Base-by-base conservation (phyloP, 352 stramenopile species). In the Aphanomyces euteiches region DNA sequence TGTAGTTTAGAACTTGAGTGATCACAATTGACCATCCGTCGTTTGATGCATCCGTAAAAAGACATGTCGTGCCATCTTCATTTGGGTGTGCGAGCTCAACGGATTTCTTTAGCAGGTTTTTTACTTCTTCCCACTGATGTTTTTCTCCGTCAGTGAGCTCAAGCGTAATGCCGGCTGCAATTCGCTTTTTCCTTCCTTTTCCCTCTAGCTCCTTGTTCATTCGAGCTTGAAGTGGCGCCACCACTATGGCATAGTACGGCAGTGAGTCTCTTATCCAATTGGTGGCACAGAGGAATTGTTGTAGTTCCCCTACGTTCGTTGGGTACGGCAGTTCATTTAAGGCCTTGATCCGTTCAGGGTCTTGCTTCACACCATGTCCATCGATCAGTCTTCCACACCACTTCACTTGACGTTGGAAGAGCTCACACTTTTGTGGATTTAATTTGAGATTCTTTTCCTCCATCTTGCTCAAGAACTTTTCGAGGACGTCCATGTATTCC, bases 401-500 rank as follows among this genome's bases (percentile, higher is more conserved):
- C 10, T n/a, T n/a, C n/a, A n/a, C n/a, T n/a, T n/a, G n/a, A n/a
- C n/a, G n/a, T n/a, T n/a, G n/a, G 45, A 54, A 83, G 6, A 78
- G 5, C 6, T 56, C 60, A 19, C 47, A 73, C 53, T 79, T 78
- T 1, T 70, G 58, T 4, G 47, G 58, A 12, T 66, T 77, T 12
- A 77, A 38, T 56, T 77, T 78, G 6, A 75, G 38, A 12, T 67
- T 69, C 50, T 71, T 72, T 0, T 66, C 5, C 34, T 78, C n/a
- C 1, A 75, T 2, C 0, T 79, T 39, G 12, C 50, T 21, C 8
- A 83, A 68, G 8, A 80, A 21, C 47, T 74, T 3, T 8, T 76
- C 66, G 1, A 76, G 56, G 17, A 75, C 74, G 0, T 56, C 38
- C 1, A 78, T 13, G 43, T 76, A 80, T 7, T 45, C 74, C 17